Evolutionary conservation across 257 asterid genomes (phyloP), one percentile per base, ranked within the genome.

Genomic region (Oldenlandia corymbosa): DNA sequence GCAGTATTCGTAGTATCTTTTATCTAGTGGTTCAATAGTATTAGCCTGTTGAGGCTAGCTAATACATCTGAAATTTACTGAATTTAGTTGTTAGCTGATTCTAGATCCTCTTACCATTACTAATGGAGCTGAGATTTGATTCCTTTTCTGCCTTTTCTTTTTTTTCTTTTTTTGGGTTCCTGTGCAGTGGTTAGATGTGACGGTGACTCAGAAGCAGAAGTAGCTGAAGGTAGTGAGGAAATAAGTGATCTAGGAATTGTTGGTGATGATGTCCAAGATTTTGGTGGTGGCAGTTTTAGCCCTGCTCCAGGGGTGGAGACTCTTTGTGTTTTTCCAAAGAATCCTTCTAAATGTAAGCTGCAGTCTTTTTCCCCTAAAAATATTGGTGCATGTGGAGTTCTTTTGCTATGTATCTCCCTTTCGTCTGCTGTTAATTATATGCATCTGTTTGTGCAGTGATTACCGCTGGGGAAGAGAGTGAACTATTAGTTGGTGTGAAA

Each of bases 291-390:
- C 63, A 80, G 65, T 64, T 90, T 73, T 69, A 70, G 78, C 68
- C 85, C 99, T 68, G 94, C 99, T 73, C 77, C 87, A 10, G 88
- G 83, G 42, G 92, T 90, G 69, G 96, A 93, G 69, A 88, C 99
- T 26, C 78, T 88, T 73, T 84, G 88, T 79, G 83, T 90, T 79
- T 93, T 93, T 79, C 97, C 99, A 20, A 84, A 81, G 74, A 90
- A 90, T 73, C 96, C 99, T 16, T 75, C 85, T 34, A 93, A 86
- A 77, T n/a, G 99, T 88, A 17, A 69, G 88, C 64, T 37, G 24
- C 37, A 27, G 3, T 28, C 31, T 26, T 3, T 54, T 28, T 28
- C 21, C 23, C 53, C 21, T 43, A 42, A 42, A 58, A 20, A 56
- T 65, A 43, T 23, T 41, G 5, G 4, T 21, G 6, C 23, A n/a